Conservation (phyloP, 2,329 filamentous ascomycete species). For the Calonectria henricotiae region DNA sequence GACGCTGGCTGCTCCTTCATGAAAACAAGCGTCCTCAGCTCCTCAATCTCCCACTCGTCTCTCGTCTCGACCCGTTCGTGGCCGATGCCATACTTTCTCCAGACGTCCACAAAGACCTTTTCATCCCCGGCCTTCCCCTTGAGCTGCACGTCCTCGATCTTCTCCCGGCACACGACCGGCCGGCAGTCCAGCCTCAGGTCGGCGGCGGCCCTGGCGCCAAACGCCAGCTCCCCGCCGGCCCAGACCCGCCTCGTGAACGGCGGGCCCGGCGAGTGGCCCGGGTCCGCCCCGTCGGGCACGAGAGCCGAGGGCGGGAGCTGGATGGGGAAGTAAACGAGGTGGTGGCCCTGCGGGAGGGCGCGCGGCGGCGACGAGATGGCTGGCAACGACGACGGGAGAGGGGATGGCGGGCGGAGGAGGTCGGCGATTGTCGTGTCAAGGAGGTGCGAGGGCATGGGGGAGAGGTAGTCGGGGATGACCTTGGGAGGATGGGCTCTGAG, state of each 20-base stretch:
- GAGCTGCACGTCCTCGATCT: constrained; percentile 60
- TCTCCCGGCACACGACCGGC: constrained; percentile 64
- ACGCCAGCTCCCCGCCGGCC: constrained; percentile 84
- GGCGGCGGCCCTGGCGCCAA: constrained; percentile 56
- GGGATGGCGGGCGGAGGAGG: constrained; percentile 60
- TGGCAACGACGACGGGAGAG: constrained; percentile 36
- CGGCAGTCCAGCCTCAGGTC: constrained; percentile 60
- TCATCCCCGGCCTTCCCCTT: constrained; percentile 57
- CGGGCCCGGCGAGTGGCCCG: constrained; percentile 80
- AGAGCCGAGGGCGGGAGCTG: constrained; percentile 75
- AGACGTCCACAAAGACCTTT: constrained; percentile 70
- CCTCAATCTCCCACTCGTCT: constrained; percentile 59
- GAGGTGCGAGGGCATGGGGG: constrained; percentile 76
- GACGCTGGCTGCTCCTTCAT: constrained; percentile 59
- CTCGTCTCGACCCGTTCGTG: constrained; percentile 45
- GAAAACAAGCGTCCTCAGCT: constrained; percentile 70
- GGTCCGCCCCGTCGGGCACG: constrained; percentile 88
- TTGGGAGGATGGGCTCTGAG: constrained; percentile 55
- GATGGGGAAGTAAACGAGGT: constrained; percentile 90
- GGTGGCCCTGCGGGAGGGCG: constrained; percentile 78
- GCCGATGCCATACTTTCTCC: constrained; percentile 62
- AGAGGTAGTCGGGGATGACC: constrained; percentile 64
- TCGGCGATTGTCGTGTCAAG: constrained; percentile 76
- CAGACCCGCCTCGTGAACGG: constrained; percentile 87
- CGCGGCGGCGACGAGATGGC: constrained; percentile 47